phyloP scores from a whole-genome alignment of 2,329 filamentous ascomycete genomes.

The Beauveria brongniartii region DNA sequence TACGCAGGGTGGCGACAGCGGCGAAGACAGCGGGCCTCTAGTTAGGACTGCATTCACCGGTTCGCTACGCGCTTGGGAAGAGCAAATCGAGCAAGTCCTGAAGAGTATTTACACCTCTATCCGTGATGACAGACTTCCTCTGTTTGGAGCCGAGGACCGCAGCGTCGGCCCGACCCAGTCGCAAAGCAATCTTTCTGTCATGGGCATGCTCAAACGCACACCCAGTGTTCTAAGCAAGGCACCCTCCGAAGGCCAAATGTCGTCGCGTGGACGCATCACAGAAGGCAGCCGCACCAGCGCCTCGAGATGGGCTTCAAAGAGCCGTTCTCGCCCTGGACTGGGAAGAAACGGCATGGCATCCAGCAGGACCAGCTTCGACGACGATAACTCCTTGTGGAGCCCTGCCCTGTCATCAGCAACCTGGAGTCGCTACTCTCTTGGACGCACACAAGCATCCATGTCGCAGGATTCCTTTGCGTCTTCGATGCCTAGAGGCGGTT shows the following conservation, averaged over 20 bases:
- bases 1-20: conserved; percentile 29
- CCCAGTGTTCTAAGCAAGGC: conserved; percentile 91
- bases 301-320: conserved; percentile 77
- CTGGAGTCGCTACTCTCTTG: conserved; percentile 90
- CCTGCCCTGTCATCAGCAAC: conserved; percentile 78
- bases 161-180: conserved; percentile 29
- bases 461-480: conserved; percentile 87
- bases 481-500: conserved; percentile 66
- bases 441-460: conserved; percentile 83
- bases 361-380: conserved; percentile 89
- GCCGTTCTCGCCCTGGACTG: conserved; percentile 67
- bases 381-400: conserved; percentile 83
- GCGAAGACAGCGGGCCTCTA: conserved; percentile 62
- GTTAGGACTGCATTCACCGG: conserved; percentile 73
- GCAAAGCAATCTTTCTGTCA: conserved; percentile 62
- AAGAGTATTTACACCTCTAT: conserved; percentile 91
- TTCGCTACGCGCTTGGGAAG: conserved; percentile 72
- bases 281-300: conserved; percentile 47
- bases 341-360: conserved; percentile 77
- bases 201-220: conserved; percentile 70
- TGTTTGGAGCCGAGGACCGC: conserved; percentile 60
- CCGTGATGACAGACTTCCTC: conserved; percentile 73
- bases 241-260: conserved; percentile 70
- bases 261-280: conserved; percentile 60
- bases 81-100: conserved; percentile 80